Base-by-base conservation (phyloP, 2,329 filamentous ascomycete genomes). In the Colletotrichum paranaense region DNA sequence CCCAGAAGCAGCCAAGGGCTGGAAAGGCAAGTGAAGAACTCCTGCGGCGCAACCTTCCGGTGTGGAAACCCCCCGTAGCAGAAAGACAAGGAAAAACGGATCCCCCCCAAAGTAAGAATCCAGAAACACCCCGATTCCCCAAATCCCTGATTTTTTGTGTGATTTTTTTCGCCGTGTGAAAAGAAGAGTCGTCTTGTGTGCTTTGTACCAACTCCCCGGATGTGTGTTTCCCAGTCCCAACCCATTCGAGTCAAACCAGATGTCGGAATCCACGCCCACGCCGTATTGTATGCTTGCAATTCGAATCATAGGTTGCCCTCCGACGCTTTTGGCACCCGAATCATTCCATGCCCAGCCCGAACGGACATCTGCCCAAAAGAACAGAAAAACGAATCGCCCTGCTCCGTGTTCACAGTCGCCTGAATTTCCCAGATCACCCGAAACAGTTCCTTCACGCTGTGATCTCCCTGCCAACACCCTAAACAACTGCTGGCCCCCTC, bases 221-320 rank as follows among this genome's bases (percentile, higher is more conserved):
- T 74, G 68, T 74, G 68, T 59, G 68, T 72, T 67, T 62, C 63
- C 71, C 46, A 71, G 56, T 70, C 68, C 68, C 68, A 67, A 72
- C 57, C 72, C 57, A 30, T 72, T 67, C 62, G 72, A 74, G 67
- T 72, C 64, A 72, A 72, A 59, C 68, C 72, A 72, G 68, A 64
- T 72, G 57, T 72, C 52, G 68, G 63, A 67, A 72, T 59, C 57
- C 59, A 68, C 72, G 72, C 72, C 68, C 67, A 74, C 72, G 72
- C 72, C 68, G 22, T 42, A 72, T 72, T 64, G 68, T 72, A 73
- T 74, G 72, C 72, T 74, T 62, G 62, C 68, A 58, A 67, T 59
- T 74, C 62, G 72, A 72, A 72, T 74, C 68, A 72, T 74, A 58
- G 62, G 68, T 55, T 63, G 46, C 68, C 72, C 57, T 72, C 62